Base-by-base conservation (phyloP, 1,284 basidiomycete species). In the Cryptococcus sp. region DNA sequence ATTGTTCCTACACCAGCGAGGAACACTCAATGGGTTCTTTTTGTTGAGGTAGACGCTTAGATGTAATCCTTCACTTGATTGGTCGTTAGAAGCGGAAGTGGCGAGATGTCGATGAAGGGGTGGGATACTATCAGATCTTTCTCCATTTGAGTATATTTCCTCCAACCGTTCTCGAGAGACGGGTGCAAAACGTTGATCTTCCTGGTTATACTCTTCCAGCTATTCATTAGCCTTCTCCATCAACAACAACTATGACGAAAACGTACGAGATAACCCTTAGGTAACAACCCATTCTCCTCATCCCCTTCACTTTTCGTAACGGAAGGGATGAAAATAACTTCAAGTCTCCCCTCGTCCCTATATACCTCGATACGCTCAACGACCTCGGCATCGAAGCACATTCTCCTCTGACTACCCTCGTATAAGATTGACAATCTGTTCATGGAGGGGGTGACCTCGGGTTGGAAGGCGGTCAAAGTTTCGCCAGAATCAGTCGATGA, bases 1-100 rank as follows among this genome's bases (percentile, higher is more conserved):
- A 42, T 93, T 92, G 3, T 87, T 88, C 71, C 90, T 90, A 43
- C 92, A 88, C 94, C 94, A 98, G 69, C 89, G 87, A 2, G 93
- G 89, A 72, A 98, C 92, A 9, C 89, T 91, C 25, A 97, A 76
- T 0, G 93, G 92, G 53, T 87, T 84, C 39, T 83, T 83, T 52
- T 83, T 87, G 73, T 98, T 93, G 51, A 98, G 80, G 72, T 88
- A 82, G 7, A 78, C 77, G 0, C 69, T 69, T 14, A 80, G 59
- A 14, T 70, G 70, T 46, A 77, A 55, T 5, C 28, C 28, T 4
- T 4, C 11, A 4, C 54, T 56, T 60, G n/a, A 47, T 16, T 24
- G n/a, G 24, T 21, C 1, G 13, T 23, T 18, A 36, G 36, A 23
- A 19, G n/a, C 45, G 21, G 48, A 14, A 23, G 23, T n/a, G 31